Base-by-base conservation (phyloP, 768 basidiomycete genomes). In the Trichaptum fuscoviolaceum region DNA sequence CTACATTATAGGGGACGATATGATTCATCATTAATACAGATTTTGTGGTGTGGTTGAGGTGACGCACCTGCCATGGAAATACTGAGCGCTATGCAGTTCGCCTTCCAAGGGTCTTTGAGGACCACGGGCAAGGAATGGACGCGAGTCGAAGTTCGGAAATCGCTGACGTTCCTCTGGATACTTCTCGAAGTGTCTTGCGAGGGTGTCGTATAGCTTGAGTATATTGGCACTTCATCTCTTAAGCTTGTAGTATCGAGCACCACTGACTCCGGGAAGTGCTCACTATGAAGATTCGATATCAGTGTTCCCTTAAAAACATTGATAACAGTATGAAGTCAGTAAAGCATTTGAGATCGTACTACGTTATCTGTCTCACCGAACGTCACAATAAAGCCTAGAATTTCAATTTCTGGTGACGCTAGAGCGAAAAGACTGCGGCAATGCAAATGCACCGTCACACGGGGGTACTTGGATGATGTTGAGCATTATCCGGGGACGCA, bases 321-420 rank as follows among this genome's bases (percentile, higher is more conserved):
- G 34, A 57, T 17, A 20, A 35, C 26, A 35, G 58, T n/a, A 9
- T 30, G n/a, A 24, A 25, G 23, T 60, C 35, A 15, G 10, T 1
- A 26, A 7, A 52, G 12, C 15, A 3, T 24, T 63, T 20, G 25
- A n/a, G 35, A 42, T 34, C 20, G 57, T 23, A 26, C 30, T 30
- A 8, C 30, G 30, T 15, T 23, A 63, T 57, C 26, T 52, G 25
- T 72, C 84, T 70, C 72, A 89, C 91, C 93, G 73, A 89, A 96
- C 1, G 89, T 87, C 35, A 91, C 80, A 36, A 91, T 84, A 69
- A 89, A 88, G 0, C 90, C 90, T 35, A 91, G 75, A 17, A 96
- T 88, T 63, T 93, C 84, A 1, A 96, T 75, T 73, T 96, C 92
- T 12, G 94, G 93, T 10, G 91, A 92, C 20, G 92, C 83, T 25